Evolutionary conservation across 352 stramenopile genomes (phyloP).

Genomic region (Phytophthora melonis): DNA sequence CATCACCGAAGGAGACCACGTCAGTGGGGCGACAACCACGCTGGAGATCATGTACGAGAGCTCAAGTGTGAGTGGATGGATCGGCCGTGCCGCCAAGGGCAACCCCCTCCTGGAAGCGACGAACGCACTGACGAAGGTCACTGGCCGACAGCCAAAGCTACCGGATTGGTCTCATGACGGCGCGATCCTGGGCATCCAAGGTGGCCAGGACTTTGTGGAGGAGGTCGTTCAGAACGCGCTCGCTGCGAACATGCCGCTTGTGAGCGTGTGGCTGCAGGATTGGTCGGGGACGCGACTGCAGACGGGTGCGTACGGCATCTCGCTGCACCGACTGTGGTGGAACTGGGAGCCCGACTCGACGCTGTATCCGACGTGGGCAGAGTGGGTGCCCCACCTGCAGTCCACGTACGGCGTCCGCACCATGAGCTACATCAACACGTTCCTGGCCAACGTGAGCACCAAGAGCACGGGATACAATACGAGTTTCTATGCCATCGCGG

Average conservation of each 20-base stretch:
- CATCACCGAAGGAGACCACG: constrained; percentile 30
- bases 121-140: constrained; percentile 28
- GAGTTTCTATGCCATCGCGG: constrained; percentile 37
- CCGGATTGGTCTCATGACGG: constrained; percentile 37
- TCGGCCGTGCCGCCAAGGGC: constrained; percentile 23
- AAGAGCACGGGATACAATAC: constrained; percentile 43
- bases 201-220: constrained; percentile 38
- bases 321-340: constrained; percentile 35
- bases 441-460: constrained; percentile 32
- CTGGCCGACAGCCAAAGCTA: constrained; percentile 25
- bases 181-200: constrained; percentile 39
- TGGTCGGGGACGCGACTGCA: constrained; percentile 35
- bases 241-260: constrained; percentile 28
- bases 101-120: constrained; percentile 37
- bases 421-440: constrained; percentile 44
- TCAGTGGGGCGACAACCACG: constrained; percentile 20
- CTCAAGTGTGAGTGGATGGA: constrained; percentile 27
- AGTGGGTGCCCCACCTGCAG: constrained; percentile 35
- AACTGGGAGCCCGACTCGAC: constrained; percentile 41
- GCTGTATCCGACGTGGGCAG: constrained; percentile 35
- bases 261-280: constrained; percentile 36
- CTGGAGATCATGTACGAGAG: constrained; percentile 36
- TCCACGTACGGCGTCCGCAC: constrained; percentile 29
- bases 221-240: constrained; percentile 31
- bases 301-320: constrained; percentile 28